phyloP scores from a whole-genome alignment of 2,329 filamentous ascomycete genomes.

The Hypoxylon sp. region DNA sequence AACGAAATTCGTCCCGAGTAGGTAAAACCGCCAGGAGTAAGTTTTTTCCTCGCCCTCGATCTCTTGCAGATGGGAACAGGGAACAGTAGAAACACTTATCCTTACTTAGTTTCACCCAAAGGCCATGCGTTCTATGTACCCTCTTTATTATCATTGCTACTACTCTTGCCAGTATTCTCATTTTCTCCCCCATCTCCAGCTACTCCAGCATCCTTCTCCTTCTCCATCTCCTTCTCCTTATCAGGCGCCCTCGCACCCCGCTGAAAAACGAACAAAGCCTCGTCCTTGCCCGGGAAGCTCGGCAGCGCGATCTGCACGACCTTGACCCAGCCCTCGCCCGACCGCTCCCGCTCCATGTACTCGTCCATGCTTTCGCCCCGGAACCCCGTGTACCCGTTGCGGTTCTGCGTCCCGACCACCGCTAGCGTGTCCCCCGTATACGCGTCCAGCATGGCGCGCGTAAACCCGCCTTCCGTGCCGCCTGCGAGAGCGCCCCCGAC shows the following conservation, averaged over 20 bases:
- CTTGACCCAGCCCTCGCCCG: constrained; percentile 71
- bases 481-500: constrained; percentile 76
- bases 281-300: constrained; percentile 83
- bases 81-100: not conserved
- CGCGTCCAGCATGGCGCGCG: constrained; percentile 70
- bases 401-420: constrained; percentile 82
- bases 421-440: constrained; percentile 76
- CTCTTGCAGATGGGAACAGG: not conserved
- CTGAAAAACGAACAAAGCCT: constrained; percentile 79
- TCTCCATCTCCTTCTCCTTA: constrained; percentile 8
- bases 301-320: constrained; percentile 77
- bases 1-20: not conserved
- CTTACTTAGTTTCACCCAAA: not conserved
- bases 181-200: not conserved
- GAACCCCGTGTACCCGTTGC: constrained; percentile 81
- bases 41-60: not conserved
- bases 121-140: constrained; percentile 1
- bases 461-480: constrained; percentile 75
- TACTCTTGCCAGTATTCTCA: constrained; percentile 3
- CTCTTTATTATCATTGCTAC: constrained; percentile 25
- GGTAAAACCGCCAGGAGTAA: not conserved
- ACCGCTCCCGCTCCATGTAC: constrained; percentile 68
- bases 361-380: constrained; percentile 73
- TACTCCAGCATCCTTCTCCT: not conserved
- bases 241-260: constrained; percentile 59